These are phyloP conservation scores for Lentinula sp. DNA, from an alignment of 768 basidiomycete genomes.

Conservation along the genomic window DNA sequence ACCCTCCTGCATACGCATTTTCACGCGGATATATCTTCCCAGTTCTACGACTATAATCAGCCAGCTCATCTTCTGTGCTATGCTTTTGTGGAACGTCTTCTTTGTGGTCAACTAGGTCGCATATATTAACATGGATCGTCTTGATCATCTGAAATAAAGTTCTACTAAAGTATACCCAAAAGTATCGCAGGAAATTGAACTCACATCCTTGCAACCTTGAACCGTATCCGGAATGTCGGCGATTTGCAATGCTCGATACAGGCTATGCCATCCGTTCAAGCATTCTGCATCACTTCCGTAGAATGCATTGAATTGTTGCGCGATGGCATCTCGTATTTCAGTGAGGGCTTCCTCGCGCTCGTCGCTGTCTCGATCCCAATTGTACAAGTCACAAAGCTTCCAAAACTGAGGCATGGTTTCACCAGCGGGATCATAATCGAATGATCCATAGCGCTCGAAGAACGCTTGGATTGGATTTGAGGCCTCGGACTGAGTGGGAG, in stretches of 20 bases:
- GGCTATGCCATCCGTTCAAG: conserved; percentile 1
- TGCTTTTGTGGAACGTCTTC: conserved; percentile 4
- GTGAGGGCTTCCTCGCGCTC: background rate
- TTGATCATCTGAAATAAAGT: conserved; percentile 18
- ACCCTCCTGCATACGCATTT: conserved; percentile 22
- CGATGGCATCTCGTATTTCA: conserved; percentile 6
- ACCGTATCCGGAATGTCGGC: conserved; percentile 1
- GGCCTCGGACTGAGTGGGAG: background rate
- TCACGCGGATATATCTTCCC: conserved; percentile 26
- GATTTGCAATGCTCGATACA: background rate
- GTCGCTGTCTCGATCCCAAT: background rate
- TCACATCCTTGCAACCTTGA: conserved; percentile 4
- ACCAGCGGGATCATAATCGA: background rate
- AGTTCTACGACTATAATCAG: conserved; percentile 19
- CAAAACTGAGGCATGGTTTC: conserved; percentile 9
- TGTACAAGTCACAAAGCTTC: background rate
- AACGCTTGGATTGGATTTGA: background rate
- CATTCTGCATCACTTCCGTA: conserved; percentile 4
- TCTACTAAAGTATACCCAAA: background rate
- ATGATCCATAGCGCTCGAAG: background rate
- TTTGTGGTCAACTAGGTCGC: conserved; percentile 27
- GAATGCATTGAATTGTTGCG: conserved; percentile 7
- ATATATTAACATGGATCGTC: conserved; percentile 30
- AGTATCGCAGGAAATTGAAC: background rate
- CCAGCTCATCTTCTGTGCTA: conserved; percentile 18